phyloP scores from a whole-genome alignment of 495 filamentous ascomycete genomes.

The Aspergillus bridgeri region DNA sequence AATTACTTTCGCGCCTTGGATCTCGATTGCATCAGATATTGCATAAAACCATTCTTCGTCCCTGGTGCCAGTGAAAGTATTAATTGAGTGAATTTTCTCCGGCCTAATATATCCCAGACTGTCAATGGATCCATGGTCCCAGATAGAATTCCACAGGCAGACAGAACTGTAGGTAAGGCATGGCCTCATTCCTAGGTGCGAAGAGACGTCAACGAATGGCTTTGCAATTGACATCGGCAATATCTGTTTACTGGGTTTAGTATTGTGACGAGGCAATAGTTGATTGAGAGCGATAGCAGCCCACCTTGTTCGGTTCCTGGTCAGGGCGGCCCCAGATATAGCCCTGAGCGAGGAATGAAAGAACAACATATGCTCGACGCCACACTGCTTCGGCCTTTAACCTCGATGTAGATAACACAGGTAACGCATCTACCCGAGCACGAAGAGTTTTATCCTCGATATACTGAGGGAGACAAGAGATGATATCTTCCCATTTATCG shows the following conservation, averaged over 20 bases:
- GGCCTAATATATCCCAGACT: constrained; percentile 58
- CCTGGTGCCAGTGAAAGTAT: constrained; percentile 77
- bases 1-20: constrained; percentile 71
- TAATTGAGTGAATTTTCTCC: constrained; percentile 70
- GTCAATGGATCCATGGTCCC: constrained; percentile 54
- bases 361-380: not conserved
- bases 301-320: not conserved
- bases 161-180: constrained; percentile 81
- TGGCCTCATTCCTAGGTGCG: constrained; percentile 67
- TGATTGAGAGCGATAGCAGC: not conserved
- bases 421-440: not conserved
- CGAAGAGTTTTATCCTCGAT: not conserved
- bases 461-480: not conserved
- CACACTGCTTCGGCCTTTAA: not conserved
- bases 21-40: constrained; percentile 83
- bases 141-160: constrained; percentile 68
- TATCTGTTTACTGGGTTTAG: constrained; percentile 49
- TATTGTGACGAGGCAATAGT: not conserved
- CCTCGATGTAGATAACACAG: not conserved
- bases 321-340: constrained; percentile 2
- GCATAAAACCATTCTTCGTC: constrained; percentile 93
- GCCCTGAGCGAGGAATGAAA: not conserved
- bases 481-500: not conserved
- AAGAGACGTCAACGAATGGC: constrained; percentile 66
- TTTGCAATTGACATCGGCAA: constrained; percentile 74